A percentile compares a stretch with the other conserved stretches of the same genome.
phyloP scores from a whole-genome alignment of 192 early-diverging fungal genomes.

The Phycomyces nitens region DNA sequence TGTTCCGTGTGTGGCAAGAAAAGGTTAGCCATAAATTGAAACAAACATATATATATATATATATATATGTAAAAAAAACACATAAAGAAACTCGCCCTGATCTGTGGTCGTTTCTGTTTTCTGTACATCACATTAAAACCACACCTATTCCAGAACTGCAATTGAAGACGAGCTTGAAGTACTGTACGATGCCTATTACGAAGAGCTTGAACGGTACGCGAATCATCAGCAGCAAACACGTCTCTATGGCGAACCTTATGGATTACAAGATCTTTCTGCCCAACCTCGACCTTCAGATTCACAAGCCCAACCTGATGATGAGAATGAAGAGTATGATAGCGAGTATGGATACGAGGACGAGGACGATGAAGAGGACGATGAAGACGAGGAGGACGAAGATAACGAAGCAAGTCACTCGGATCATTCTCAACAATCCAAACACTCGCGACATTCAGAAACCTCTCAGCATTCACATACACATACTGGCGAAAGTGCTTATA shows the following conservation, averaged over 20 bases:
- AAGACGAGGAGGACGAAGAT: constrained; percentile 49
- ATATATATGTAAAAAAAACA: neutral
- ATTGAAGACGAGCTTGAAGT: constrained; percentile 86
- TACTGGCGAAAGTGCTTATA: too few species aligned
- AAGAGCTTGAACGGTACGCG: constrained; percentile 85
- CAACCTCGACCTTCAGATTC: constrained; percentile 14
- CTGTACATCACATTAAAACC: too few species aligned
- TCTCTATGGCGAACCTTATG: constrained; percentile 5
- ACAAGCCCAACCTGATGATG: constrained; percentile 23
- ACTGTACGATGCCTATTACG: constrained; percentile 86
- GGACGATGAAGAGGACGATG: constrained; percentile 44
- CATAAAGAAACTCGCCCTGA: too few species aligned
- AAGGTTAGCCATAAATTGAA: constrained; percentile 47
- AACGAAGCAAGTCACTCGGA: constrained; percentile 54
- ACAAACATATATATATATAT: neutral
- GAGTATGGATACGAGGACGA: constrained; percentile 45
- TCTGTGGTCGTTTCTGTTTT: too few species aligned
- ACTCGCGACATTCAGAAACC: too few species aligned
- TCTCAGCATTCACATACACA: too few species aligned
- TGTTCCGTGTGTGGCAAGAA: constrained; percentile 81
- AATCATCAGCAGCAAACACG: constrained; percentile 60
- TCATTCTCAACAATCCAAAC: too few species aligned
- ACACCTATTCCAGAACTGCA: constrained; percentile 45
- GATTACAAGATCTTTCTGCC: neutral
- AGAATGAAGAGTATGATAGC: neutral